Conservation (phyloP, 768 basidiomycete genomes). For the Naematelia aurantialba region DNA sequence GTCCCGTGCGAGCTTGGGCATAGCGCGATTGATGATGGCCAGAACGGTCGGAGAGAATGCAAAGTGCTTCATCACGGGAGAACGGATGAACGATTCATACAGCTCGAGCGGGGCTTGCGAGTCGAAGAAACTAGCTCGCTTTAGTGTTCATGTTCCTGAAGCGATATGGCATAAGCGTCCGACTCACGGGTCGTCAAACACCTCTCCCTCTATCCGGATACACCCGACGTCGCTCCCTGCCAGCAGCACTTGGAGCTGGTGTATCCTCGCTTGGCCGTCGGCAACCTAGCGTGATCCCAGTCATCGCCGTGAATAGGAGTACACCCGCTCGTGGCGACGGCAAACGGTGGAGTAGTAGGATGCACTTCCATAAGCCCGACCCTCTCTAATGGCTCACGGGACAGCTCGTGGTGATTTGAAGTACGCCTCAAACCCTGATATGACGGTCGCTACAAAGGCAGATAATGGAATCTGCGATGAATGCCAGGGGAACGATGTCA, state of each 20-base stretch:
- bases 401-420: slow-evolving; percentile 33
- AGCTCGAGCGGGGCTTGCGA: slow-evolving; percentile 35
- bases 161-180: neutral
- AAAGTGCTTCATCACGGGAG: slow-evolving; percentile 47
- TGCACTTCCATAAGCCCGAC: slow-evolving; percentile 12
- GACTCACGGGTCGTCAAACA: slow-evolving; percentile 46
- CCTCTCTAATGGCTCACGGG: slow-evolving; percentile 23
- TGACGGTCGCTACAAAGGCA: slow-evolving; percentile 34
- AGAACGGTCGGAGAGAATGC: slow-evolving; percentile 44
- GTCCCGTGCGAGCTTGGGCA: slow-evolving; percentile 35
- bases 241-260: slow-evolving; percentile 36
- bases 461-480: slow-evolving; percentile 42
- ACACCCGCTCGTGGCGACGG: neutral
- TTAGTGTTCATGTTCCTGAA: neutral
- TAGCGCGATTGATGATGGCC: slow-evolving; percentile 33
- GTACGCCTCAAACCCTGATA: slow-evolving; percentile 36
- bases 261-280: slow-evolving; percentile 33
- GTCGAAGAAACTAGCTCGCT: slow-evolving; percentile 42
- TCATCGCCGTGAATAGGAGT: slow-evolving; percentile 19
- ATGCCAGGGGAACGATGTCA: slow-evolving; percentile 37
- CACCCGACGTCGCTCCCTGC: slow-evolving; percentile 37
- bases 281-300: slow-evolving; percentile 19
- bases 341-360: slow-evolving; percentile 12
- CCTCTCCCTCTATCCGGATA: slow-evolving; percentile 39
- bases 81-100: slow-evolving; percentile 34